These are phyloP conservation scores for Kwoniella europaea DNA, from an alignment of 768 basidiomycete genomes.

Conservation along the genomic window DNA sequence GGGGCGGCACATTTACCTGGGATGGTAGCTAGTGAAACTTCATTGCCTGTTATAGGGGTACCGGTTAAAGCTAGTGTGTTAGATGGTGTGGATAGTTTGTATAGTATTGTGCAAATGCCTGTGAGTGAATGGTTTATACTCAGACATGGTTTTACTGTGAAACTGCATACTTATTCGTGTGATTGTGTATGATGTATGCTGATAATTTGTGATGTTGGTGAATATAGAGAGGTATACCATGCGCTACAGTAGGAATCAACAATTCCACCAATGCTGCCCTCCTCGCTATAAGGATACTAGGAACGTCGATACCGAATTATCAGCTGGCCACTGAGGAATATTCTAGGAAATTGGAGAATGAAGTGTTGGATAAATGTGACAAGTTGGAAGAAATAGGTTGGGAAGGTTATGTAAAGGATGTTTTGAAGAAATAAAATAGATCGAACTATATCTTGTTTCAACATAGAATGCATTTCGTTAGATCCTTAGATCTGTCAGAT, in stretches of 20 bases:
- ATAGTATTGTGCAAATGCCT: constrained; percentile 99
- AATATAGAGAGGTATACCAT: constrained; percentile 85
- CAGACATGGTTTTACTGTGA: too few relatives aligned
- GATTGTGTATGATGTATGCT: too few relatives aligned
- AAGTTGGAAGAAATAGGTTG: constrained; percentile 79
- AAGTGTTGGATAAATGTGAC: constrained; percentile 80
- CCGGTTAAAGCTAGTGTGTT: constrained; percentile 93
- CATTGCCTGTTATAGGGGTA: constrained; percentile 90
- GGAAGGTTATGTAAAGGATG: constrained; percentile 71
- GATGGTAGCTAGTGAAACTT: constrained; percentile 95
- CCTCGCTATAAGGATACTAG: constrained; percentile 84
- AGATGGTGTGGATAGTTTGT: constrained; percentile 94
- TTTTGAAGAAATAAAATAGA: constrained; percentile 53
- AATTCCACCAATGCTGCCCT: constrained; percentile 92
- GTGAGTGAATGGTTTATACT: constrained; percentile 62
- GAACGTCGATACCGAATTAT: constrained; percentile 71
- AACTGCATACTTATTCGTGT: too few relatives aligned
- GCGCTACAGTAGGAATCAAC: constrained; percentile 96
- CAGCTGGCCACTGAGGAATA: constrained; percentile 74
- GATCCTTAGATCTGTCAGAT: too few relatives aligned
- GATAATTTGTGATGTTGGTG: too few relatives aligned
- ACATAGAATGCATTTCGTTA: too few relatives aligned
- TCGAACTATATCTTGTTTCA: too few relatives aligned
- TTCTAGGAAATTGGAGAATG: constrained; percentile 69
- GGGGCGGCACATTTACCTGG: constrained; percentile 97